A percentile compares a stretch with the other conserved stretches of the same genome.
phyloP scores from a whole-genome alignment of 768 basidiomycete species.

The Russula sp. region DNA sequence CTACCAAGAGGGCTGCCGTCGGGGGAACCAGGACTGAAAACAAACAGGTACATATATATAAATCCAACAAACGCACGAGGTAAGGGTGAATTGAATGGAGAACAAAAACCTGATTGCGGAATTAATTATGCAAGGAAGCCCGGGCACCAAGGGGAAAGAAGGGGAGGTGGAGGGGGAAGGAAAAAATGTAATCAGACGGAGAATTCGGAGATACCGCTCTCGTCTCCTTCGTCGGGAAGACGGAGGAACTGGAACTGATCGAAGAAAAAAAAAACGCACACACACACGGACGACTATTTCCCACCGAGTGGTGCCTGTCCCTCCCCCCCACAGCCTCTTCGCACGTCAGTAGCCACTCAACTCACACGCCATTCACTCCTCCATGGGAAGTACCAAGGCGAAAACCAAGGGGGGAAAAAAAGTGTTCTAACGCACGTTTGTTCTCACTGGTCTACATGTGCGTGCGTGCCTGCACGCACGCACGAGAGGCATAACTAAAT shows the following conservation, averaged over 20 bases:
- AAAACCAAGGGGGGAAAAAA: neutral
- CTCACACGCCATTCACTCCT: slow-evolving; percentile 9
- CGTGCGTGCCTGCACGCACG: neutral
- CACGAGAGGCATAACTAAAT: neutral
- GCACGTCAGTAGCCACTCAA: neutral
- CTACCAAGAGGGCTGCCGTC: no score
- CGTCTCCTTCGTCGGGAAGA: neutral
- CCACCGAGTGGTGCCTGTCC: neutral
- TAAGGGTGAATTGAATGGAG: no score
- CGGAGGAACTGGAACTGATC: neutral
- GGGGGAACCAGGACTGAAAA: no score
- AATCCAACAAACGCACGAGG: neutral
- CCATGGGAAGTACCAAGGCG: neutral
- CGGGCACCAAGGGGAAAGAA: no score
- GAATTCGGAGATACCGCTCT: neutral
- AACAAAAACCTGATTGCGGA: no score
- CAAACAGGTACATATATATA: neutral
- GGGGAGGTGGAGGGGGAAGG: neutral
- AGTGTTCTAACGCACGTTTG: slow-evolving; percentile 2
- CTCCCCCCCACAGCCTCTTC: neutral
- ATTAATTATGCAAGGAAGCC: no score
- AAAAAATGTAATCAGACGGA: neutral
- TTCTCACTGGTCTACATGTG: neutral
- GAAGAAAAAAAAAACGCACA: neutral
- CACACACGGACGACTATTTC: no score